These are phyloP conservation scores for Mucor indicus DNA, from an alignment of 371 early-diverging fungal genomes.

Conservation along the genomic window DNA sequence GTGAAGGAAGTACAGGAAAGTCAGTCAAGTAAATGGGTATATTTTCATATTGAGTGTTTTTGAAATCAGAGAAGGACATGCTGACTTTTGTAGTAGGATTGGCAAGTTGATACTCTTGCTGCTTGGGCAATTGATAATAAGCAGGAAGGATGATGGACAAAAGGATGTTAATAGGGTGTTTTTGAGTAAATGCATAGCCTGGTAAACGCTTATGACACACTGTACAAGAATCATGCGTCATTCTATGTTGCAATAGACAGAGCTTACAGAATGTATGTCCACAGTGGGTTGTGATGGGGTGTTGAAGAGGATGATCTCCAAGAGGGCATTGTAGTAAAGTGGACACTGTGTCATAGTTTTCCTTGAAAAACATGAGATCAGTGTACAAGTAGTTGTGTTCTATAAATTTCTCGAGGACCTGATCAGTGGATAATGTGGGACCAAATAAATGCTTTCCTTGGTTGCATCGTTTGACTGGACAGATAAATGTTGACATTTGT, in stretches of 20 bases:
- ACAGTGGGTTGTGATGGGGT: constrained; percentile 65
- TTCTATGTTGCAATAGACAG: constrained; percentile 41
- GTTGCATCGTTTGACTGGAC: constrained; percentile 26
- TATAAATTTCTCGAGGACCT: background rate
- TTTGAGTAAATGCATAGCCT: constrained; percentile 20
- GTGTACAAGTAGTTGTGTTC: background rate
- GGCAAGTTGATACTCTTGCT: background rate
- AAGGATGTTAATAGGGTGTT: constrained; percentile 14
- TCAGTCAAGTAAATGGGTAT: constrained; percentile 10
- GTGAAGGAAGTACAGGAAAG: constrained; percentile 15
- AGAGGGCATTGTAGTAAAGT: constrained; percentile 59
- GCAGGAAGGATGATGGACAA: background rate
- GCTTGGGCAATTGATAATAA: background rate
- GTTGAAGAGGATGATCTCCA: constrained; percentile 48
- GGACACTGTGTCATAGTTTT: constrained; percentile 9
- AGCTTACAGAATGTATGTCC: constrained; percentile 70
- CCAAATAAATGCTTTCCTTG: constrained; percentile 32
- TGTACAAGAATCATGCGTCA: constrained; percentile 14
- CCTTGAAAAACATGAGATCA: background rate
- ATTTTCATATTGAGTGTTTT: background rate
- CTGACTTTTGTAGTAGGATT: background rate
- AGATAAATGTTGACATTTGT: constrained; percentile 20
- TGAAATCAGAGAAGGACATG: background rate
- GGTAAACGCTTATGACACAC: constrained; percentile 26
- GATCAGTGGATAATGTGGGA: constrained; percentile 8